Evolutionary conservation across 495 filamentous ascomycete genomes (phyloP).

Genomic region (Parathielavia hyrcaniae): DNA sequence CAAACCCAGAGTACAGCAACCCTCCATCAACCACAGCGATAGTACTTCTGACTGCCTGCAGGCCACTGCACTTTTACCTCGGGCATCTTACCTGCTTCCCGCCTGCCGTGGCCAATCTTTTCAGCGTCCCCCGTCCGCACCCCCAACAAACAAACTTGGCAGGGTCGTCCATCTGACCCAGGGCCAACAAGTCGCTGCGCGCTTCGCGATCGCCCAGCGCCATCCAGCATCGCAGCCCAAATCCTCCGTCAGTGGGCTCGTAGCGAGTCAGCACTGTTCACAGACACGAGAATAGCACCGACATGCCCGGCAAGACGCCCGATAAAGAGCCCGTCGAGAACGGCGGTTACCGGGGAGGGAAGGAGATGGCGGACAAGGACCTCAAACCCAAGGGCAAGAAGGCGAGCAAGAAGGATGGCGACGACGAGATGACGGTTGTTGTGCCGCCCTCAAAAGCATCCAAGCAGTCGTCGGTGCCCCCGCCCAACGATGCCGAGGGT

Average conservation of each 20-base stretch:
- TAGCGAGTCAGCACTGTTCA: slow-evolving; percentile 2
- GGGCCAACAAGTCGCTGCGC: slow-evolving; percentile 16
- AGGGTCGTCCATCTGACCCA: slow-evolving; percentile 15
- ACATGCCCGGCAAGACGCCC: slow-evolving; percentile 60
- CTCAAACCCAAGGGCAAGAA: slow-evolving; percentile 62
- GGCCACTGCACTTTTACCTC: background rate
- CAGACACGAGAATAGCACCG: slow-evolving; percentile 18
- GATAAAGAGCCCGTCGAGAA: slow-evolving; percentile 69
- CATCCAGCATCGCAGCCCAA: slow-evolving; percentile 21
- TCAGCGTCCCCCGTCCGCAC: background rate
- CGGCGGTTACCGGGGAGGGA: slow-evolving; percentile 64
- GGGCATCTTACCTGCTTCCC: background rate
- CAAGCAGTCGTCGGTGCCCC: slow-evolving; percentile 55
- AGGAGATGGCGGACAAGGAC: slow-evolving; percentile 79
- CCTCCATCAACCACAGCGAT: slow-evolving; percentile 4
- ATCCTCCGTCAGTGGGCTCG: slow-evolving; percentile 22
- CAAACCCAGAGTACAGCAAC: slow-evolving; percentile 3
- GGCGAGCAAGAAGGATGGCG: slow-evolving; percentile 48
- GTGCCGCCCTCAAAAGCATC: slow-evolving; percentile 70
- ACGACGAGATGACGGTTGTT: slow-evolving; percentile 81
- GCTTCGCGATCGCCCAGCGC: slow-evolving; percentile 14
- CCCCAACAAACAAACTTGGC: slow-evolving; percentile 14
- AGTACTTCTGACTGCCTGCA: slow-evolving; percentile 5
- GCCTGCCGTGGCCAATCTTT: background rate
- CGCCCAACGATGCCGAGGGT: slow-evolving; percentile 57